Percentiles rank a stretch among this genome's conserved stretches.
These are phyloP conservation scores for Stachybotrys elegans DNA, from an alignment of 2,329 filamentous ascomycete genomes.

Conservation along the genomic window DNA sequence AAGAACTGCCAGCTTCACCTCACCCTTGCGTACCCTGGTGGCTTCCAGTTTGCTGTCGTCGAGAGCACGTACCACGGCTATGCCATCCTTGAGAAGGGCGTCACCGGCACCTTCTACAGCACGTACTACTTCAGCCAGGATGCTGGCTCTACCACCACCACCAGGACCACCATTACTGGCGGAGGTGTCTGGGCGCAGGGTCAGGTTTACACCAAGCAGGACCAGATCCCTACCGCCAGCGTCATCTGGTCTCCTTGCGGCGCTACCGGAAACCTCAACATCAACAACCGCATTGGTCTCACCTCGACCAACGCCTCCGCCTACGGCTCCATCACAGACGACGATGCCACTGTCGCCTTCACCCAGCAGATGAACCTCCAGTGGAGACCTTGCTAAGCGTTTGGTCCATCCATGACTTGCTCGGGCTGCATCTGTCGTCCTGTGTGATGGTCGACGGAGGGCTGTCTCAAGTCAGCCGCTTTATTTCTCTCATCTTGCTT, in stretches of 20 bases:
- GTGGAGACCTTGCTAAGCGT: slow-evolving; percentile 1
- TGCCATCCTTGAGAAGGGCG: slow-evolving; percentile 1
- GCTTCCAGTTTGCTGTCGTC: slow-evolving; percentile 3
- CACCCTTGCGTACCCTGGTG: slow-evolving; percentile 1
- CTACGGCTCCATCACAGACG: slow-evolving; percentile 2
- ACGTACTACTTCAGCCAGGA: slow-evolving; percentile 5
- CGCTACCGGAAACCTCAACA: slow-evolving; percentile 3
- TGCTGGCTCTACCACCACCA: not conserved
- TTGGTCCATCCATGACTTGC: too few relatives aligned
- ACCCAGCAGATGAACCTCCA: slow-evolving; percentile 4
- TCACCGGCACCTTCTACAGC: slow-evolving; percentile 2
- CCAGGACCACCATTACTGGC: not conserved
- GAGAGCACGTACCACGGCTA: slow-evolving; percentile 5
- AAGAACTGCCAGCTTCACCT: slow-evolving; percentile 4
- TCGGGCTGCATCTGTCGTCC: too few relatives aligned
- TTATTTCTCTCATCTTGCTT: too few relatives aligned
- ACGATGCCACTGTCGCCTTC: slow-evolving; percentile 3
- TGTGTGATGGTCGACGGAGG: too few relatives aligned
- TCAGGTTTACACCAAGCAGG: slow-evolving; percentile 4
- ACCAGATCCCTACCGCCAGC: slow-evolving; percentile 3
- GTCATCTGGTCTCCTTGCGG: slow-evolving; percentile 2
- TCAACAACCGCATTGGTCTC: slow-evolving; percentile 3
- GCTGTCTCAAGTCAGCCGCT: too few relatives aligned
- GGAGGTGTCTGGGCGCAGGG: slow-evolving; percentile 1
- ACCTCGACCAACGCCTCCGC: slow-evolving; percentile 1